phyloP scores from a whole-genome alignment of 2,329 filamentous ascomycete genomes.

The Nemania sp. region DNA sequence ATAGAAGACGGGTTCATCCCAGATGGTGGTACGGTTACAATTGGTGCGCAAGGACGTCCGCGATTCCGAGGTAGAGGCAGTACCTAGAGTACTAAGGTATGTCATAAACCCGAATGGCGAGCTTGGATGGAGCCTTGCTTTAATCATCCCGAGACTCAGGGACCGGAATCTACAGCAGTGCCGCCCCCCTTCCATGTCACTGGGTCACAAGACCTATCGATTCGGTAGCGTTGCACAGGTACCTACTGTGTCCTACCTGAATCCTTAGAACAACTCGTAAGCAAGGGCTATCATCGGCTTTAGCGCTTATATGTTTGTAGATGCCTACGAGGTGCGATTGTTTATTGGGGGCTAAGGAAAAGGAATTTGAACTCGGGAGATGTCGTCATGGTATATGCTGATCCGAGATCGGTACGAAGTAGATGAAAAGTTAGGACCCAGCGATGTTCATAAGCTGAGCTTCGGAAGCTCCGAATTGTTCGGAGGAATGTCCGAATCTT shows the following conservation, averaged over 20 bases:
- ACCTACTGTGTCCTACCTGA: neutral
- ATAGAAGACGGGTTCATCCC: neutral
- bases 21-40: too few species aligned
- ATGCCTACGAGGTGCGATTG: neutral
- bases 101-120: constrained; percentile 17
- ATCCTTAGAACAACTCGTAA: neutral
- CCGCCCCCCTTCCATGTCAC: constrained; percentile 2
- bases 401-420: neutral
- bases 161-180: neutral
- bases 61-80: neutral
- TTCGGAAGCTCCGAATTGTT: neutral
- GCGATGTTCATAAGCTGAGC: too few species aligned
- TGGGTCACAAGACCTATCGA: constrained; percentile 5
- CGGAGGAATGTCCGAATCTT: neutral
- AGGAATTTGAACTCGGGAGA: neutral
- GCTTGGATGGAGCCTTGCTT: neutral
- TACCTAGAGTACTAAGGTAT: too few species aligned
- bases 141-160: neutral
- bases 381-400: neutral
- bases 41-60: neutral
- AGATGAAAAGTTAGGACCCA: neutral
- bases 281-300: constrained; percentile 25
- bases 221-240: neutral
- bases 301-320: neutral
- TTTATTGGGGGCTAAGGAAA: too few species aligned